Evolutionary conservation across 2,329 filamentous ascomycete genomes (phyloP).

Genomic region (Apiospora aurea): DNA sequence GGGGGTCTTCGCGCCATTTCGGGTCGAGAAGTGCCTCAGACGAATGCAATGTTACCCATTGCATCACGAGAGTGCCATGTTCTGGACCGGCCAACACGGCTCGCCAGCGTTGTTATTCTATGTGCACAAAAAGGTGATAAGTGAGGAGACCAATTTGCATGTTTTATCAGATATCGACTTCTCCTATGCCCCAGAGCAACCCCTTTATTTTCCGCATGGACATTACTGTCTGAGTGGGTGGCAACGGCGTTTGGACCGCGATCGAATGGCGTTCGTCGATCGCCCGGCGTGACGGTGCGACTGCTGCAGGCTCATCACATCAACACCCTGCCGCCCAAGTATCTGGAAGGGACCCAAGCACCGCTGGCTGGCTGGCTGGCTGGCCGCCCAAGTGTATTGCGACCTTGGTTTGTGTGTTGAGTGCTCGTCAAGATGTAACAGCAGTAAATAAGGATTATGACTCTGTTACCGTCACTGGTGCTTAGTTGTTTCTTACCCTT

Average conservation of each 20-base stretch:
- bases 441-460: background rate
- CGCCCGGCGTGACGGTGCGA: background rate
- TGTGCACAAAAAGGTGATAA: background rate
- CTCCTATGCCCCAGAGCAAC: background rate
- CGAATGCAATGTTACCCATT: conserved; percentile 4
- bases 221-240: background rate
- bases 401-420: background rate
- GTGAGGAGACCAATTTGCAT: background rate
- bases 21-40: background rate
- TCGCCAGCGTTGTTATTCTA: background rate
- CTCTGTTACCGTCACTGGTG: background rate
- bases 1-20: background rate
- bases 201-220: background rate
- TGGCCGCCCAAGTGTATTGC: background rate
- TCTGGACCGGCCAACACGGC: background rate
- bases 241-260: background rate
- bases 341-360: conserved; percentile 1
- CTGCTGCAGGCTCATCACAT: background rate
- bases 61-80: background rate
- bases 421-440: background rate
- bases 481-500: background rate
- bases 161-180: conserved; percentile 8
- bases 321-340: background rate
- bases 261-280: conserved; percentile 20
- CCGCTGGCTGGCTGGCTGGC: background rate